phyloP scores from a whole-genome alignment of 2,329 filamentous ascomycete genomes.

The Aureobasidium leucospermi region DNA sequence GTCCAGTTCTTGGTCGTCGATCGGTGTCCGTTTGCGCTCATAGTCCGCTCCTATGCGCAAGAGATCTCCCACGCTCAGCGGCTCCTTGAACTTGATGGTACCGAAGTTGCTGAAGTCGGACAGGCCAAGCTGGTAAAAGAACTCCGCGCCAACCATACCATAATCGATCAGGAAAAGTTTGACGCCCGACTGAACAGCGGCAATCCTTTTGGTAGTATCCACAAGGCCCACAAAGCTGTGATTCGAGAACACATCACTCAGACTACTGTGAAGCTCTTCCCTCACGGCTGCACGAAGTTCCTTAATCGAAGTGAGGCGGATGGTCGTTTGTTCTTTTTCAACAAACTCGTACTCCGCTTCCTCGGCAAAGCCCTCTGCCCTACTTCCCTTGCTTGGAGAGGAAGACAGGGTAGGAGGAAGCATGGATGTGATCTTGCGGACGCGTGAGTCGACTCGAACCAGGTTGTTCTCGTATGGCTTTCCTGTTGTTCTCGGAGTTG shows the following conservation, averaged over 20 bases:
- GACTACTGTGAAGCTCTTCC: constrained; percentile 70
- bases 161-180: constrained; percentile 93
- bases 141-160: constrained; percentile 73
- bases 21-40: constrained; percentile 41
- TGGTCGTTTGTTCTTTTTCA: constrained; percentile 61
- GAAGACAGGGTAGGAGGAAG: constrained; percentile 51
- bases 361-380: constrained; percentile 31
- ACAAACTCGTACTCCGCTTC: constrained; percentile 63
- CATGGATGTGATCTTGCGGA: constrained; percentile 96
- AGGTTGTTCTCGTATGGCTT: constrained; percentile 78
- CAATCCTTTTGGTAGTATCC: constrained; percentile 76
- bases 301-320: constrained; percentile 76
- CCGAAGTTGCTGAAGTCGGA: constrained; percentile 97
- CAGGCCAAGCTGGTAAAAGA: constrained; percentile 90
- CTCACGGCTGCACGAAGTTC: constrained; percentile 75
- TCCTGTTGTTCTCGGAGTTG: constrained; percentile 29
- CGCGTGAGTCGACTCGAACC: constrained; percentile 78
- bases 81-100: constrained; percentile 67
- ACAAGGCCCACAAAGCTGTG: constrained; percentile 93
- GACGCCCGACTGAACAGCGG: constrained; percentile 87
- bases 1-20: constrained; percentile 47
- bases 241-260: constrained; percentile 79
- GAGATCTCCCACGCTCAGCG: constrained; percentile 63
- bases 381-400: constrained; percentile 26
- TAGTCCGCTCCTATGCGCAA: constrained; percentile 65